Conservation (phyloP, 176 grass and related monocot species). For the Paspalum vaginatum region DNA sequence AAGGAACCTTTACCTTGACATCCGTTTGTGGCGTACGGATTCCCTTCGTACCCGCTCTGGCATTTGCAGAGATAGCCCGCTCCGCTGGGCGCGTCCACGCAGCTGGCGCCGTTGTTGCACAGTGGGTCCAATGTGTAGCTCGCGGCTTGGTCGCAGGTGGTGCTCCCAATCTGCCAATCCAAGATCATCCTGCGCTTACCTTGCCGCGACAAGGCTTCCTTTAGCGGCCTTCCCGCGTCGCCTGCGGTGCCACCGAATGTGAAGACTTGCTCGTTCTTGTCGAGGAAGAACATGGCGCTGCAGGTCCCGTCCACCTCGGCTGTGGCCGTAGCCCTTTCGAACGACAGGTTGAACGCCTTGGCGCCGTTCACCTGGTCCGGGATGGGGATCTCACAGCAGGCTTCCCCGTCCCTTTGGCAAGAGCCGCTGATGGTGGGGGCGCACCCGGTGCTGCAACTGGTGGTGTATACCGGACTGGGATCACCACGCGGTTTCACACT, state of each 20-base stretch:
- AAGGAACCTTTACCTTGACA: conserved; percentile 30
- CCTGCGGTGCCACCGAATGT: neutral
- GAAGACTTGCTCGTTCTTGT: conserved; percentile 12
- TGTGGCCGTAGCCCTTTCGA: neutral
- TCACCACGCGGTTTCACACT: neutral
- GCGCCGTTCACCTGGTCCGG: neutral
- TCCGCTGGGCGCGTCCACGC: conserved; percentile 23
- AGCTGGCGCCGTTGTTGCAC: conserved; percentile 26
- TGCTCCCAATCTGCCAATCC: conserved; percentile 34
- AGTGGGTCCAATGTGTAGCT: neutral
- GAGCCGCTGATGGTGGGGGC: neutral
- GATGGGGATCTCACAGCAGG: conserved; percentile 11
- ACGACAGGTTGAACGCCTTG: neutral
- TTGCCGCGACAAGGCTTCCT: neutral
- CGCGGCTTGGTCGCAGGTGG: neutral
- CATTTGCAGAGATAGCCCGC: conserved; percentile 36
- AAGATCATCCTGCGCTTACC: conserved; percentile 29
- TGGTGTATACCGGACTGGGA: fast-evolving
- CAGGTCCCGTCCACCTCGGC: conserved; percentile 6
- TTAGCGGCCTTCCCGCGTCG: neutral
- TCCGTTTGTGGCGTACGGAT: conserved; percentile 5
- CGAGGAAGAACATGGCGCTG: conserved; percentile 37
- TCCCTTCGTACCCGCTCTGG: conserved; percentile 6
- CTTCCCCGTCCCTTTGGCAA: neutral
- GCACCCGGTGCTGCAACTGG: neutral